Conservation (phyloP, 2,329 filamentous ascomycete species). For the Fusarium sp. region DNA sequence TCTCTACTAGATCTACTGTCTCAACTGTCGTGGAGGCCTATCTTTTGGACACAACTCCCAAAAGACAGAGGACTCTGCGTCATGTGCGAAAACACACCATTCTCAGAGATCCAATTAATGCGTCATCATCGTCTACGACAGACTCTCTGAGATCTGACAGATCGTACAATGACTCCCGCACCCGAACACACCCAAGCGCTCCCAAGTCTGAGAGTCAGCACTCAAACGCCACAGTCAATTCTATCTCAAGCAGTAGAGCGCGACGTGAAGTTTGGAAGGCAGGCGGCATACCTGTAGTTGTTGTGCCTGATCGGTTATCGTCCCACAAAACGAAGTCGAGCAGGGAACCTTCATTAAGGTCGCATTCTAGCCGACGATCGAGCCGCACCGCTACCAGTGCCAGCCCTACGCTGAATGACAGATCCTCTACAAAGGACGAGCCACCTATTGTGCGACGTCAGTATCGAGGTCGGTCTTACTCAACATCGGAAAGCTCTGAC, state of each 20-base stretch:
- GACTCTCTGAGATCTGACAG: conserved; percentile 28
- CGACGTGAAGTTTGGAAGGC: conserved; percentile 70
- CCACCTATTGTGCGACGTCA: conserved; percentile 59
- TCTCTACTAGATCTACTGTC: conserved; percentile 66
- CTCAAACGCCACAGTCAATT: conserved; percentile 63
- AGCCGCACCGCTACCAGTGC: conserved; percentile 67
- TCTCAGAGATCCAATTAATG: conserved; percentile 60
- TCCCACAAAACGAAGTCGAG: conserved; percentile 65
- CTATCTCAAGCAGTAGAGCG: conserved; percentile 65
- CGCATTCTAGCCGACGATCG: conserved; percentile 70
- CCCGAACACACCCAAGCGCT: conserved; percentile 47
- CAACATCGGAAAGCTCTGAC: conserved; percentile 64
- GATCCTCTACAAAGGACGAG: conserved; percentile 57
- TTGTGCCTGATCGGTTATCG: conserved; percentile 70
- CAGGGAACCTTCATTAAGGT: conserved; percentile 67
- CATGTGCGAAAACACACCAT: conserved; percentile 69
- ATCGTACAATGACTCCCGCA: conserved; percentile 47
- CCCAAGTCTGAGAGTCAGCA: conserved; percentile 61
- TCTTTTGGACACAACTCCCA: conserved; percentile 62
- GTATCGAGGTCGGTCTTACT: conserved; percentile 57
- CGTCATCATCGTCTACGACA: conserved; percentile 21
- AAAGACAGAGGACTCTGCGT: conserved; percentile 67
- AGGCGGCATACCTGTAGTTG: conserved; percentile 72
- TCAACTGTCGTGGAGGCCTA: conserved; percentile 71
- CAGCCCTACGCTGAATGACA: conserved; percentile 60